A percentile compares a stretch with the other conserved stretches of the same genome.
Conservation (phyloP, 176 grass and related monocot genomes). For the Carex cristatella region DNA sequence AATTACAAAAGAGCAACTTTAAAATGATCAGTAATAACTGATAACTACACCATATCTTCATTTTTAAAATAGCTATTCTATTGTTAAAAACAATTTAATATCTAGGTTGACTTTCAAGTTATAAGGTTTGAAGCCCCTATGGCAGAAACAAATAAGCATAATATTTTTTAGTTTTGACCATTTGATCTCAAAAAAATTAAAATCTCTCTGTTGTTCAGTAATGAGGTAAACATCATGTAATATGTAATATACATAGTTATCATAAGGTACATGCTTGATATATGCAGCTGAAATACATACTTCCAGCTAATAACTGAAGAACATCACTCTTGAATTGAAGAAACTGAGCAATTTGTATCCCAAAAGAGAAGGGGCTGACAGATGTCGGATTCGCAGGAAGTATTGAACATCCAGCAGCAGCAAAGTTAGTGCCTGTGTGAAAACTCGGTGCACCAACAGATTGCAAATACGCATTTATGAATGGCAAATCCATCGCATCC, state of each 20-base stretch:
- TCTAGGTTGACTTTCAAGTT: neutral
- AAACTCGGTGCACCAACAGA: slow-evolving; percentile 81
- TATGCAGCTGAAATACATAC: slow-evolving; percentile 25
- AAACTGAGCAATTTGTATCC: slow-evolving; percentile 86
- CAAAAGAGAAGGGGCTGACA: slow-evolving; percentile 87
- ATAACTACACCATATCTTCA: neutral
- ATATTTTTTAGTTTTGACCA: neutral
- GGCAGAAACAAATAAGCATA: neutral
- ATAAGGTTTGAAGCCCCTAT: neutral
- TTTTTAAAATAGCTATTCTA: too few species aligned
- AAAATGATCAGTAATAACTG: neutral
- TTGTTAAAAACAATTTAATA: neutral
- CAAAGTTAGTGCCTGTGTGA: slow-evolving; percentile 77
- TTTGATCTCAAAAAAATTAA: neutral
- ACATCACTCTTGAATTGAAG: slow-evolving; percentile 80
- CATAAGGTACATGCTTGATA: neutral
- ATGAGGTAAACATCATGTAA: neutral
- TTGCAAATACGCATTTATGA: slow-evolving; percentile 80
- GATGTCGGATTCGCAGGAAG: slow-evolving; percentile 88
- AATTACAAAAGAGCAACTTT: neutral
- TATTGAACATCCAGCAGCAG: slow-evolving; percentile 84
- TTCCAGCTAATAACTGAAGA: slow-evolving; percentile 50
- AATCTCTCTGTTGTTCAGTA: neutral
- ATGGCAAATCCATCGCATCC: slow-evolving; percentile 79
- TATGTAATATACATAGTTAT: neutral